phyloP scores from a whole-genome alignment of 176 grass and related monocot genomes.

The Zoysia japonica region DNA sequence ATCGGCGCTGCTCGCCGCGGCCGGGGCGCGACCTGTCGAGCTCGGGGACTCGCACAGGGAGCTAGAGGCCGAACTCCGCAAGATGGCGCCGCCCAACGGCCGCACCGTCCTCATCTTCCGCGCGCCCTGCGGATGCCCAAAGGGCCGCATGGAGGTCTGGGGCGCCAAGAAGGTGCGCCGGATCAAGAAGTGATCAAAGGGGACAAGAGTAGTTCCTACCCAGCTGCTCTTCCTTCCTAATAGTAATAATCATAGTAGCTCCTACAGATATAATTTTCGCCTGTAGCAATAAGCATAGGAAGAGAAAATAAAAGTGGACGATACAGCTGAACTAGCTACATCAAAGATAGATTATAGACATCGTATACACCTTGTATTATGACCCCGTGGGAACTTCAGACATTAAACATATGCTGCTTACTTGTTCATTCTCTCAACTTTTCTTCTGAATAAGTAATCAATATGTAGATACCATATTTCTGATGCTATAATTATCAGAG shows the following conservation, averaged over 20 bases:
- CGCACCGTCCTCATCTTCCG: slow-evolving; percentile 93
- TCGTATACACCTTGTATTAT: no score
- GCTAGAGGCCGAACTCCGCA: slow-evolving; percentile 86
- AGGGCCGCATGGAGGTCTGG: slow-evolving; percentile 91
- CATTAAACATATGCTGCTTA: no score
- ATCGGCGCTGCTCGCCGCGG: slow-evolving; percentile 62
- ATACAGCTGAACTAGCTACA: no score
- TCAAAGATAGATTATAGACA: no score
- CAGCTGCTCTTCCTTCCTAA: slow-evolving; percentile 18
- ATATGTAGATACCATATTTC: not conserved
- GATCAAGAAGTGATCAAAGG: slow-evolving; percentile 70
- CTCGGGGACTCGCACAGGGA: slow-evolving; percentile 73
- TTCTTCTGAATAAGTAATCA: slow-evolving; percentile 26
- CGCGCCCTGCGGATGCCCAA: slow-evolving; percentile 72
- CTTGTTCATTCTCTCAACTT: not conserved
- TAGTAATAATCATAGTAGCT: not conserved
- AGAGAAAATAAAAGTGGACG: not conserved
- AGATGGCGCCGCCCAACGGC: slow-evolving; percentile 98
- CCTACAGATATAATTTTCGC: slow-evolving; percentile 1
- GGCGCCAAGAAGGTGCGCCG: slow-evolving; percentile 80
- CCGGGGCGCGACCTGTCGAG: slow-evolving; percentile 59
- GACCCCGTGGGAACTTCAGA: no score
- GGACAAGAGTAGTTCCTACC: slow-evolving; percentile 15
- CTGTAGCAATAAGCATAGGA: not conserved
- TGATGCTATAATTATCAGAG: not conserved